These are phyloP conservation scores for Colletotrichum sp. DNA, from an alignment of 2,329 filamentous ascomycete genomes.

Conservation along the genomic window DNA sequence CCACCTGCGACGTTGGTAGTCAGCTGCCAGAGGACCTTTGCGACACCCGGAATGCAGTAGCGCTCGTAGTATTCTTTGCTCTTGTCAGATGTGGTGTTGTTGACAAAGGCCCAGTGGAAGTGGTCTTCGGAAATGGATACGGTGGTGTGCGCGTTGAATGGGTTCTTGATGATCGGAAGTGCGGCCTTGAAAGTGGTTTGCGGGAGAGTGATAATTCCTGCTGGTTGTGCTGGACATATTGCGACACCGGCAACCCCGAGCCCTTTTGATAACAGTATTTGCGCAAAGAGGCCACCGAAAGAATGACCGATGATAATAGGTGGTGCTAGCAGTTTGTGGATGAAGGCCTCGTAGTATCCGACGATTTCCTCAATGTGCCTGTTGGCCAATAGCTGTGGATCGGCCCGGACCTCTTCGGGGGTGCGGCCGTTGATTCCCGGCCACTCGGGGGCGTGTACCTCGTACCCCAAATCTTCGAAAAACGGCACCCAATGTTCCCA, in stretches of 20 bases:
- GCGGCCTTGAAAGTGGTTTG: constrained; percentile 22
- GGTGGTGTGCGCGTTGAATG: constrained; percentile 18
- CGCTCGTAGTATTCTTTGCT: constrained; percentile 21
- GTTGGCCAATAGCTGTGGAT: constrained; percentile 21
- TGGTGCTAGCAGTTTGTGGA: constrained; percentile 18
- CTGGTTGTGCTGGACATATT: constrained; percentile 23
- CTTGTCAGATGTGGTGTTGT: constrained; percentile 19
- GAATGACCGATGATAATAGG: constrained; percentile 27
- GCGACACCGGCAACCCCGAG: constrained; percentile 21
- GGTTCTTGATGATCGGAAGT: constrained; percentile 21
- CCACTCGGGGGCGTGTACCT: constrained; percentile 26
- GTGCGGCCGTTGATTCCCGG: constrained; percentile 26
- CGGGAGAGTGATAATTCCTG: constrained; percentile 22
- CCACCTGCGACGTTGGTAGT: constrained; percentile 13
- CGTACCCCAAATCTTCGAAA: constrained; percentile 21
- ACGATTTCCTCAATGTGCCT: constrained; percentile 23
- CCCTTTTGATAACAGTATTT: constrained; percentile 24
- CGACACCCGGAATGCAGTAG: constrained; percentile 24
- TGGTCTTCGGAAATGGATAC: constrained; percentile 21
- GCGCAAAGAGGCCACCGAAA: constrained; percentile 26
- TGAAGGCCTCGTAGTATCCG: constrained; percentile 24
- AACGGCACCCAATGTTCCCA: constrained; percentile 26
- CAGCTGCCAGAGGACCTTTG: constrained; percentile 25
- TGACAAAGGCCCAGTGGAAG: constrained; percentile 27
- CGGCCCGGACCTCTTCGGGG: constrained; percentile 21